Conservation (phyloP, 257 asterid species). For the Linaria vulgaris region DNA sequence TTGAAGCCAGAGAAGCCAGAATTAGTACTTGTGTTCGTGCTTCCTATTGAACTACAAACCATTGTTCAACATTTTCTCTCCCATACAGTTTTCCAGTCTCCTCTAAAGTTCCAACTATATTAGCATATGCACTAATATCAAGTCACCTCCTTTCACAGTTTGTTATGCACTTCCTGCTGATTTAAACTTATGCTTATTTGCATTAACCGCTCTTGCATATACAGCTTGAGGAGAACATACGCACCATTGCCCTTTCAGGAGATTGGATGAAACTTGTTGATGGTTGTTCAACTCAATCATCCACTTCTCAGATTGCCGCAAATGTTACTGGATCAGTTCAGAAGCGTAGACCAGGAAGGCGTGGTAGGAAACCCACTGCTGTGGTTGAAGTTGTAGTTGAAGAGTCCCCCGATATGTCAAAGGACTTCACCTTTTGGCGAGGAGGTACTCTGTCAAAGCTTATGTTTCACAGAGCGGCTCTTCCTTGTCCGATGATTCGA, state of each 20-base stretch:
- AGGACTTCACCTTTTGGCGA: constrained; percentile 76
- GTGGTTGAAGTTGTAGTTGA: constrained; percentile 43
- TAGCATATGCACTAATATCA: too few species aligned
- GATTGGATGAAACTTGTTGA: constrained; percentile 77
- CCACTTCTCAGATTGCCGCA: constrained; percentile 42
- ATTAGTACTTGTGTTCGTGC: neutral
- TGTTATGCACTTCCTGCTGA: constrained; percentile 23
- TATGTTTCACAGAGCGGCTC: constrained; percentile 55
- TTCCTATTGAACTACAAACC: neutral
- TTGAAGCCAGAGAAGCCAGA: too few species aligned
- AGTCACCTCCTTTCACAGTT: neutral
- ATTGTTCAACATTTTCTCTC: neutral
- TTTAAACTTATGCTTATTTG: constrained; percentile 19
- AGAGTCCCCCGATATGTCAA: constrained; percentile 35
- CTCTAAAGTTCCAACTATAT: too few species aligned
- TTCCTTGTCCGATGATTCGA: constrained; percentile 51
- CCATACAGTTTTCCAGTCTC: neutral
- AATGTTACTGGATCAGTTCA: constrained; percentile 59
- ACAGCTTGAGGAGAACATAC: constrained; percentile 80
- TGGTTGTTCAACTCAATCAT: constrained; percentile 48
- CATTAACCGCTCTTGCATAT: constrained; percentile 29
- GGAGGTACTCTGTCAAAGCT: constrained; percentile 56
- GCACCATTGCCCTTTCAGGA: constrained; percentile 61
- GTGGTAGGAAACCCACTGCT: constrained; percentile 59
- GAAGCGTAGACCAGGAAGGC: constrained; percentile 76